These are phyloP conservation scores for Aspergillus cejpii DNA, from an alignment of 2,329 filamentous ascomycete species.

Conservation along the genomic window DNA sequence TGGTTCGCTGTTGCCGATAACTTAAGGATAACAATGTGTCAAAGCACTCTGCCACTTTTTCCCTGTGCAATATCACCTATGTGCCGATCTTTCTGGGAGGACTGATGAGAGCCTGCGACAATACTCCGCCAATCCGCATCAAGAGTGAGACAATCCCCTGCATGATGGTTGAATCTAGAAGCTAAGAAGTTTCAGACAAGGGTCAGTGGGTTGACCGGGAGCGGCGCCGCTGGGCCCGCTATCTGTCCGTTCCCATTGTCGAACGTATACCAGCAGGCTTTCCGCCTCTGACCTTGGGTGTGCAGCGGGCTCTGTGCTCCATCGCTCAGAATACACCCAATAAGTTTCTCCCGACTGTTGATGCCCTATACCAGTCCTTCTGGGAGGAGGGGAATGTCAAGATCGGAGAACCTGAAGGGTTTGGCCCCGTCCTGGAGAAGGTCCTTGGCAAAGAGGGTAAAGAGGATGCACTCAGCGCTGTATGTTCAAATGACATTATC, in stretches of 20 bases:
- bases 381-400: constrained; percentile 46
- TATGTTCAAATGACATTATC: constrained; percentile 25
- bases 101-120: constrained; percentile 52
- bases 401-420: constrained; percentile 42
- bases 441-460: constrained; percentile 44
- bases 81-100: constrained; percentile 56
- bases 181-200: constrained; percentile 45
- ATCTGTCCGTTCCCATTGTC: constrained; percentile 50
- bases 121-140: constrained; percentile 50
- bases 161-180: neutral
- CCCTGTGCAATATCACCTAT: constrained; percentile 49
- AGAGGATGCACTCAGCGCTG: constrained; percentile 38
- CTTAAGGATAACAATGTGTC: neutral
- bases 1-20: constrained; percentile 3
- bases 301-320: constrained; percentile 49
- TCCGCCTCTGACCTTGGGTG: constrained; percentile 47
- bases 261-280: constrained; percentile 45
- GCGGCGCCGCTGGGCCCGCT: constrained; percentile 48
- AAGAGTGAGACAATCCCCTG: constrained; percentile 42
- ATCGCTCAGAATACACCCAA: constrained; percentile 41
- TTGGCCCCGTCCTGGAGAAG: constrained; percentile 40
- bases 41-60: constrained; percentile 52
- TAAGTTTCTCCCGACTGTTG: constrained; percentile 38
- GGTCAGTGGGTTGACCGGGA: constrained; percentile 51
- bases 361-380: constrained; percentile 46